A percentile compares a stretch with the other conserved stretches of the same genome.
Evolutionary conservation across 148 eudicot species (phyloP).

Genomic region (Vaccinium macrocarpon): DNA sequence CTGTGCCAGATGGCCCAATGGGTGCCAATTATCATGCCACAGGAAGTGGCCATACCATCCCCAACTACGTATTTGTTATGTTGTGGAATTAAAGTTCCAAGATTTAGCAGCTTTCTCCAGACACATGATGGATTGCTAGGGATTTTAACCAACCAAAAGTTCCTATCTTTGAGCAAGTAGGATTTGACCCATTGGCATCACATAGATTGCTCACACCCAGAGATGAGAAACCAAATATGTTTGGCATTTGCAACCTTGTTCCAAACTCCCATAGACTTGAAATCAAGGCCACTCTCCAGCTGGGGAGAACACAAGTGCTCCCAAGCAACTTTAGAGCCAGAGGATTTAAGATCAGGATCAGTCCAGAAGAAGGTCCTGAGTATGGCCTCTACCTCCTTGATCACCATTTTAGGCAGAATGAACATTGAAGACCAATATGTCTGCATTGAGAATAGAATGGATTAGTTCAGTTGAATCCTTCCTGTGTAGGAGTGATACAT

Average conservation of each 20-base stretch:
- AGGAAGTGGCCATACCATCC: no score
- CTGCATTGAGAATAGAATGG: not conserved
- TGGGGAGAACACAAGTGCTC: not conserved
- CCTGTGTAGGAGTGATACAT: not conserved
- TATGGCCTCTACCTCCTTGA: not conserved
- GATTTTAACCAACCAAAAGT: not conserved
- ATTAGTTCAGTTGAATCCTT: not conserved
- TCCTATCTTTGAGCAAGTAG: not conserved
- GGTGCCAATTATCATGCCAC: not conserved
- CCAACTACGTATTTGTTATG: no score
- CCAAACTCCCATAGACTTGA: not conserved
- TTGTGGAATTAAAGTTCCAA: no score
- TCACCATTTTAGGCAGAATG: not conserved
- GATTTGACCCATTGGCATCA: not conserved
- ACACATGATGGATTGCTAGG: not conserved
- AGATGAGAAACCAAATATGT: not conserved
- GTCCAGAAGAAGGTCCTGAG: not conserved
- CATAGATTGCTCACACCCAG: not conserved
- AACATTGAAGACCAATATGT: not conserved
- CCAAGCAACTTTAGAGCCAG: not conserved
- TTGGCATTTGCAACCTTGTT: not conserved
- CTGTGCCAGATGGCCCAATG: not conserved
- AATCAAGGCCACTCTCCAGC: not conserved
- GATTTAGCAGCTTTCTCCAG: not conserved
- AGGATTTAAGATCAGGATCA: not conserved